Evolutionary conservation across 1,139 yeast genomes (phyloP), one percentile per base, ranked within the genome.

Genomic region (Candida buenavistaensis): DNA sequence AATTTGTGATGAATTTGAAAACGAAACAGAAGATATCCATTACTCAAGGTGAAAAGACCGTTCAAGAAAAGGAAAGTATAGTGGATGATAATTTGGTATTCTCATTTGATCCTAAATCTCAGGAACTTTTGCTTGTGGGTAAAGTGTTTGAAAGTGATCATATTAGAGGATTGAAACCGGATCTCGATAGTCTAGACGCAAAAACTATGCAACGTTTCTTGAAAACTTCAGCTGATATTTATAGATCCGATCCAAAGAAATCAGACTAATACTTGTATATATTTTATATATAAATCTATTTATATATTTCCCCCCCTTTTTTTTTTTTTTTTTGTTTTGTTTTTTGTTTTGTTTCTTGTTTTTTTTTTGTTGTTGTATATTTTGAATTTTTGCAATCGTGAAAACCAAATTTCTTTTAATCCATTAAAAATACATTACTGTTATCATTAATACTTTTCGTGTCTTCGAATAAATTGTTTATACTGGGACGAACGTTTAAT

Each of bases 11-110:
- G 62, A 77, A 78, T 47, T 81, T 87, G 43, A 74, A 78, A 40
- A 83, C 96, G 6, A 74, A 72, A 36, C 97, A 89, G 59, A 76
- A 80, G 48, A 65, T 89, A 33, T 68, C 80, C 27, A 58, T 72
- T 21, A 62, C 67, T 20, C 20, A 15, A 8, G 73, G 71, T 6
- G 64, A 75, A 35, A 67, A 36, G 8, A 17, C 36, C 9, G 20
- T 65, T 4, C 69, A 64, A 15, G 67, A 66, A 24, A 45, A 48
- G 14, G 83, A 79, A 47, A 73, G 81, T 44, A 73, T 74, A 40
- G 81, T 85, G 31, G 70, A 76, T 14, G 96, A 88, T 56, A 80
- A 87, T 54, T 69, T 84, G 41, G 94, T 85, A 0, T 87, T 76
- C 57, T 73, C 88, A 26, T 72, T 88, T 47, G 87, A 89, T 55